These are phyloP conservation scores for Flaveria robusta DNA, from an alignment of 129 eudicot genomes.

Conservation along the genomic window DNA sequence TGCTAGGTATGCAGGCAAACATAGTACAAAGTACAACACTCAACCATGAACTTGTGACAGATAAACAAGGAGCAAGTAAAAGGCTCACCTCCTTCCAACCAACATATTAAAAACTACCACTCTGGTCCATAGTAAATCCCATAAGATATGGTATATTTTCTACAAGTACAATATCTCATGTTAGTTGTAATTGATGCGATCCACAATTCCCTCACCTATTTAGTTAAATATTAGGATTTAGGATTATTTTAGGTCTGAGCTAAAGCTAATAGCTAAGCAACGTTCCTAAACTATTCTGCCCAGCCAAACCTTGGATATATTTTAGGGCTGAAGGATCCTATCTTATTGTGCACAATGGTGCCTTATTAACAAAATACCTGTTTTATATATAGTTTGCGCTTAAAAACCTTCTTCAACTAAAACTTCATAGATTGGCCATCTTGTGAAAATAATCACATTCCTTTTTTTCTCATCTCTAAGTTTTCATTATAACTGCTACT, in stretches of 20 bases:
- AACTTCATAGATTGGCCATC: background rate
- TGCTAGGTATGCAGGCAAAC: constrained; percentile 20
- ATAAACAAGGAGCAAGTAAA: constrained; percentile 17
- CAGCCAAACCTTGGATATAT: background rate
- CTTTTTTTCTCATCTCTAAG: constrained; percentile 8
- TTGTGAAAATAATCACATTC: constrained; percentile 3
- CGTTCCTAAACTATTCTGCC: background rate
- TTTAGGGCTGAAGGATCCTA: background rate
- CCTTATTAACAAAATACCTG: background rate
- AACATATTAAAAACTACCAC: constrained; percentile 4
- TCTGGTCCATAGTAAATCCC: constrained; percentile 1
- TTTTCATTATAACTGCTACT: background rate
- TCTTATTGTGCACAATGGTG: background rate
- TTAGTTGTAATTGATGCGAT: background rate
- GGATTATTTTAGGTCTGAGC: background rate
- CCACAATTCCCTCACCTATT: background rate
- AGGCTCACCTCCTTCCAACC: constrained; percentile 25
- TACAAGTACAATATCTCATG: constrained; percentile 7
- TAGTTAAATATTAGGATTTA: background rate
- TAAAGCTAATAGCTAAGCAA: constrained; percentile 5
- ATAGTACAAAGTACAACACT: constrained; percentile 7
- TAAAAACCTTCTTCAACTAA: constrained; percentile 17
- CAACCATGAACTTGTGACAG: background rate
- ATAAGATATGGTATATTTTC: constrained; percentile 1
- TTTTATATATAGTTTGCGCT: background rate